Percentiles rank a stretch among this genome's conserved stretches.
phyloP scores from a whole-genome alignment of 495 filamentous ascomycete genomes.

The Aspergillus carlsbadensis region DNA sequence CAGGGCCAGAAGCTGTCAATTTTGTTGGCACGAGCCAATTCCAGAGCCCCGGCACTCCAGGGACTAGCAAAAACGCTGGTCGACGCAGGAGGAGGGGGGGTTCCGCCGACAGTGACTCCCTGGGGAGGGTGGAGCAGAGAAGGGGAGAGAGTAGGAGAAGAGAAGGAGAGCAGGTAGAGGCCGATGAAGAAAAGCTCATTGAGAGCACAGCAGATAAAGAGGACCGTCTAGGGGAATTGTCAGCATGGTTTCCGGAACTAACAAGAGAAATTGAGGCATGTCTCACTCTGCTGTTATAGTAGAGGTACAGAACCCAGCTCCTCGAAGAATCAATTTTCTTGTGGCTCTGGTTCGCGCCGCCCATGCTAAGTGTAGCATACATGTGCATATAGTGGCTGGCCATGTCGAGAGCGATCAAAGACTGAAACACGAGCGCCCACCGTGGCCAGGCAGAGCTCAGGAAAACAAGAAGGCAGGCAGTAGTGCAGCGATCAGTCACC shows the following conservation, averaged over 20 bases:
- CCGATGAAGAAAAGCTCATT: slow-evolving; percentile 98
- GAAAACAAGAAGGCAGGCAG: slow-evolving; percentile 90
- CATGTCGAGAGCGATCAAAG: slow-evolving; percentile 85
- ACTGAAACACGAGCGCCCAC: slow-evolving; percentile 91
- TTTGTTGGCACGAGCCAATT: slow-evolving; percentile 90
- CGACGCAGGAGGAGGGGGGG: slow-evolving; percentile 53
- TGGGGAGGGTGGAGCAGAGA: slow-evolving; percentile 62
- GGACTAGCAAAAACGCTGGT: slow-evolving; percentile 75
- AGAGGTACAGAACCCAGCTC: slow-evolving; percentile 80
- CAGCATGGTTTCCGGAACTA: not conserved
- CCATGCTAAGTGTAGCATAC: slow-evolving; percentile 85
- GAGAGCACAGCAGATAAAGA: slow-evolving; percentile 85
- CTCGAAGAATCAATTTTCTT: slow-evolving; percentile 78
- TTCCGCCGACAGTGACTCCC: slow-evolving; percentile 34
- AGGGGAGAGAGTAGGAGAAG: slow-evolving; percentile 78
- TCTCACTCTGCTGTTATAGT: slow-evolving; percentile 93
- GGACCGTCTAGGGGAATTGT: slow-evolving; percentile 63
- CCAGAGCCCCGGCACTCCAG: slow-evolving; percentile 86
- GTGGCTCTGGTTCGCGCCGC: slow-evolving; percentile 73
- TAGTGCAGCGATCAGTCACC: slow-evolving; percentile 95
- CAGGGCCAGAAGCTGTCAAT: slow-evolving; percentile 83
- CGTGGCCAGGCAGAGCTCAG: slow-evolving; percentile 87
- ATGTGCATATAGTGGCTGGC: slow-evolving; percentile 99
- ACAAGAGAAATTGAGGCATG: not conserved
- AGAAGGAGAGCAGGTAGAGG: slow-evolving; percentile 96